A percentile compares a stretch with the other conserved stretches of the same genome.
Evolutionary conservation across 208 protist species (phyloP).

Genomic region (Sergeia podlipaevii): DNA sequence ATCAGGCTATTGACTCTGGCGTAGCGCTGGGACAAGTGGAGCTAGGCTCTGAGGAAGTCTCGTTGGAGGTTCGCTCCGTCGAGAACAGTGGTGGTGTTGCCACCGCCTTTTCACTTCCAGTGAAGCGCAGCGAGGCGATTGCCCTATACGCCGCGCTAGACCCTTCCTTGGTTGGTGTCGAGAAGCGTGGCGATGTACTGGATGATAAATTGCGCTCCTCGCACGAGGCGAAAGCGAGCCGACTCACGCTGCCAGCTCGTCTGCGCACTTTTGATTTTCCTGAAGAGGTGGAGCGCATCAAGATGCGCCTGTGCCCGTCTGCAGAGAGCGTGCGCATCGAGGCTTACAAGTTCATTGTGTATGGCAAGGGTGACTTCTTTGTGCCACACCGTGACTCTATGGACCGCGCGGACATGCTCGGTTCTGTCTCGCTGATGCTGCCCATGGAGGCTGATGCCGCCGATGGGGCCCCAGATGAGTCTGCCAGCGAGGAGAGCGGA

Average conservation of each 20-base stretch:
- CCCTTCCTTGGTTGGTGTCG: conserved; percentile 14
- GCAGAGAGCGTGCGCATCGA: conserved; percentile 7
- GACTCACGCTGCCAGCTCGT: neutral
- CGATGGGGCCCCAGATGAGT: neutral
- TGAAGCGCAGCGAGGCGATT: too few species aligned
- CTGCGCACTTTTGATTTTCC: conserved; percentile 13
- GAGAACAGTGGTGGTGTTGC: too few species aligned
- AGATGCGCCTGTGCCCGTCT: conserved; percentile 7
- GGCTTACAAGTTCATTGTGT: conserved; percentile 13
- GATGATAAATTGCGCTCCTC: conserved; percentile 6
- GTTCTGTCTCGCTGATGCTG: conserved; percentile 10
- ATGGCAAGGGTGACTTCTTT: conserved; percentile 17
- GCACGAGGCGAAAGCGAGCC: neutral
- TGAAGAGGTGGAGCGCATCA: conserved; percentile 5
- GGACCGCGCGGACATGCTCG: conserved; percentile 10
- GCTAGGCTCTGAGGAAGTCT: neutral
- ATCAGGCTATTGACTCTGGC: neutral
- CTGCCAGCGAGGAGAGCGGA: neutral
- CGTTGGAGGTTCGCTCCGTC: neutral
- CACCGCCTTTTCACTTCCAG: too few species aligned
- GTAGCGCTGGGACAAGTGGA: neutral
- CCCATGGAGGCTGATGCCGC: conserved; percentile 3
- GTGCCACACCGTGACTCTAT: conserved; percentile 14
- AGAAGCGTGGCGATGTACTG: conserved; percentile 11
- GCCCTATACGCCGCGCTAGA: conserved; percentile 6